Evolutionary conservation across 805 yeast genomes (phyloP), one percentile per base, ranked within the genome.

Genomic region (Komagataella ulmi): DNA sequence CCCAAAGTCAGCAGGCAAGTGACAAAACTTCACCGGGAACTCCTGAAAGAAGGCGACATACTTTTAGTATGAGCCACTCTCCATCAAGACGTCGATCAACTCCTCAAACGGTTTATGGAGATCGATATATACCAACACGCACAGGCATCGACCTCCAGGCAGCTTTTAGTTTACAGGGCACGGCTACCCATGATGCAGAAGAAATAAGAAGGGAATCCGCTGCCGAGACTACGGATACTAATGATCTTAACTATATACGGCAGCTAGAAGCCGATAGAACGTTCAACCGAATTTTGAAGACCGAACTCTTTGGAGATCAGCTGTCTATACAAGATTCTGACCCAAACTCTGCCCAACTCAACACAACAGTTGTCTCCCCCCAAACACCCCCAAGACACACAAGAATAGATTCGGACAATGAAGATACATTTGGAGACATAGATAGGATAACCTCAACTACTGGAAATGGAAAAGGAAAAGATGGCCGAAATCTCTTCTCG

Each of bases 241-340:
- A 75, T 56, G 95, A 85, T 58, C 68, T 84, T 19, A 93, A 86
- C 55, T 69, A 73, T 44, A 76, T 82, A 56, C 74, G 80, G 56
- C 88, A 82, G 60, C 84, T 83, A 57, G 95, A 87, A 60, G 96
- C 97, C 3, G 87, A 87, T 62, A 72, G 85, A 56, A 87, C 96
- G 0, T 93, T 90, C 65, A 83, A 90, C 52, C 81, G 91, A 0
- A 86, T 93, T 2, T 69, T 93, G 49, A 85, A 86, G 58, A 86
- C 95, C 40, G 99, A 93, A 64, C 68, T 93, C 43, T 93, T 93
- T 71, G 98, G 97, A 14, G 93, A 85, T 61, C 79, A 85, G 54
- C 79, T 88, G 3, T 88, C 90, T 4, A 73, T 74, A 8, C 69
- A 75, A 8, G 68, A 65, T 52, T 30, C 40, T 10, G 40, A 30